Conservation (phyloP, 441 rosid species). For the Erysimum cheiri region DNA sequence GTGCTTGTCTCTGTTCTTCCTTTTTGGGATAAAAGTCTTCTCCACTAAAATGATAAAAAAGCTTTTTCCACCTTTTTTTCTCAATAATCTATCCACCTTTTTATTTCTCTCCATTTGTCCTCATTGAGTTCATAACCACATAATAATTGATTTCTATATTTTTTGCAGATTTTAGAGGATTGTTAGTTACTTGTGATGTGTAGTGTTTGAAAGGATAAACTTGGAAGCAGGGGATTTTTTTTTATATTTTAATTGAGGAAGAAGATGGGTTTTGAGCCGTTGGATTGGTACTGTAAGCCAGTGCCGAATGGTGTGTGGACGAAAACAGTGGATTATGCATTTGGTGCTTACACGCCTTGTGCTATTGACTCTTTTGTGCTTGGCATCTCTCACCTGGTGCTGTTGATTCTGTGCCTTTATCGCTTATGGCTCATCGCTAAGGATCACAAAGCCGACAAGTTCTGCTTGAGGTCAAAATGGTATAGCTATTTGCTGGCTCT, state of each 20-base stretch:
- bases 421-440: constrained; percentile 78
- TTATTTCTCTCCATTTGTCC: background rate
- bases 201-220: constrained; percentile 17
- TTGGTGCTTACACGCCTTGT: constrained; percentile 96
- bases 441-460: constrained; percentile 68
- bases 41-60: constrained; percentile 20
- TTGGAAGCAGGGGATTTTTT: constrained; percentile 14
- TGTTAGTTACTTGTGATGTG: constrained; percentile 32
- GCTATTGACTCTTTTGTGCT: constrained; percentile 81
- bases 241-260: constrained; percentile 3
- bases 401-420: constrained; percentile 72
- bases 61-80: constrained; percentile 12
- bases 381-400: constrained; percentile 65
- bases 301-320: constrained; percentile 82
- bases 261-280: constrained; percentile 70
- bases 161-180: constrained; percentile 25
- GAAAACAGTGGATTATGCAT: constrained; percentile 73
- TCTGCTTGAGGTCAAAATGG: constrained; percentile 75
- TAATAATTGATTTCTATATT: background rate
- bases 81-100: constrained; percentile 15
- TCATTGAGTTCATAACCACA: constrained; percentile 14
- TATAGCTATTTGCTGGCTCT: constrained; percentile 70
- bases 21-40: constrained; percentile 27
- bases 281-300: constrained; percentile 91
- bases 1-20: constrained; percentile 33